Evolutionary conservation across 768 basidiomycete genomes (phyloP), one percentile per base, ranked within the genome.

Genomic region (Heimioporus sp.): DNA sequence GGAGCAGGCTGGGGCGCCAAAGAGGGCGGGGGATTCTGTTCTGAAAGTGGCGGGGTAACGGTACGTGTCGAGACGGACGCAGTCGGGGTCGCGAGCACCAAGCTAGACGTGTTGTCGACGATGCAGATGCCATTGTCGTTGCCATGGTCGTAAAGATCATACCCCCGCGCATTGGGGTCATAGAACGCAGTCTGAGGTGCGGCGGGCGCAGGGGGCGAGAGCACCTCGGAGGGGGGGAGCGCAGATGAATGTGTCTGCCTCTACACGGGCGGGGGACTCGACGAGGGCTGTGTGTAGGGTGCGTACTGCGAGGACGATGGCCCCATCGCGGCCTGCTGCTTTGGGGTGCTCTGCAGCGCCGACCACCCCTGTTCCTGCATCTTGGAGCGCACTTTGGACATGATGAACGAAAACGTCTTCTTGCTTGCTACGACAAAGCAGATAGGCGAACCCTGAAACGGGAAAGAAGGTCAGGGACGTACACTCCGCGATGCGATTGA

Each of bases 301-400:
- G 6, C 6, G 6, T 28, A 28, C 24, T 28, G 24, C 24, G 24
- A 28, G 24, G 24, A 28, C 24, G 24, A 28, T 7, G 24, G 7
- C 5, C 24, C 24, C 24, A 28, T 28, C 24, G 24, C 24, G 1
- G 24, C 24, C 24, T 28, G 24, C 24, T 28, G 24, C 24, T 28
- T 7, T 7, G 43, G 39, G 5, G 34, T 28, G 15, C 34, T 48
- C 53, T 62, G 58, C 10, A 56, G 43, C 21, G 61, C 53, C 8
- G 55, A 49, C 48, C 57, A 37, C 24, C 63, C 60, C 41, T 66
- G 60, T 60, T 92, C 91, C 61, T 87, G 85, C 52, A 92, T 82
- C 78, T 92, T 92, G 6, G 88, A 83, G 63, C 83, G 91, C 43
- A 91, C 87, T 65, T 87, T 92, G 32, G 81, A 82, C 37, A 92